Evolutionary conservation across 2,329 filamentous ascomycete species (phyloP).

Genomic region (Xylariaceae sp.): DNA sequence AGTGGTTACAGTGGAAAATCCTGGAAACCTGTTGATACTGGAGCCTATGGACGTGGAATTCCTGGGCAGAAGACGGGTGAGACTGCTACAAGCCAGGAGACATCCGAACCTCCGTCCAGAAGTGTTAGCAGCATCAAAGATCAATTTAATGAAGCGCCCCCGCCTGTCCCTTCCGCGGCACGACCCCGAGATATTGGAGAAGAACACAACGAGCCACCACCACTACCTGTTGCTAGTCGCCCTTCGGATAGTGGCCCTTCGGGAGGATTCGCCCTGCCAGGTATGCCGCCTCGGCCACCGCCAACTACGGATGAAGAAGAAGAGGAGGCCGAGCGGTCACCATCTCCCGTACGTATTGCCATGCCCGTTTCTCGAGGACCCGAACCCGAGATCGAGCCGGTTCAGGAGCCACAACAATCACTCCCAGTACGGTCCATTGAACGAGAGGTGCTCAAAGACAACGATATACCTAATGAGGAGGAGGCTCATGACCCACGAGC

Average conservation of each 20-base stretch:
- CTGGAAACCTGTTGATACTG: constrained; percentile 84
- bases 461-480: constrained; percentile 69
- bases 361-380: constrained; percentile 77
- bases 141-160: constrained; percentile 78
- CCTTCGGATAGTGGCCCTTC: constrained; percentile 54
- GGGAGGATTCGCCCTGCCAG: constrained; percentile 79
- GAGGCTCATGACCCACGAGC: constrained; percentile 66
- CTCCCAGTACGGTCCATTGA: constrained; percentile 70
- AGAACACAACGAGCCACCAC: constrained; percentile 61
- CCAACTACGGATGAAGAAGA: constrained; percentile 61
- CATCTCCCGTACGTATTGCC: constrained; percentile 83
- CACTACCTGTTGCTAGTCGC: constrained; percentile 68
- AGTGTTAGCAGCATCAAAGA: constrained; percentile 79
- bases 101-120: constrained; percentile 62
- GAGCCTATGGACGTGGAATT: constrained; percentile 69
- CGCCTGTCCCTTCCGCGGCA: constrained; percentile 58
- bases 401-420: constrained; percentile 57
- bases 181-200: constrained; percentile 38
- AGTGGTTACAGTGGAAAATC: constrained; percentile 89
- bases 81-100: constrained; percentile 50
- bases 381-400: constrained; percentile 58
- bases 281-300: constrained; percentile 68
- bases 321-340: constrained; percentile 61
- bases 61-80: constrained; percentile 69
- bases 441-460: constrained; percentile 65